Percentiles rank a stretch among this genome's conserved stretches.
These are phyloP conservation scores for Scenedesmus sp. DNA, from an alignment of 163 green algal genomes.

Conservation along the genomic window DNA sequence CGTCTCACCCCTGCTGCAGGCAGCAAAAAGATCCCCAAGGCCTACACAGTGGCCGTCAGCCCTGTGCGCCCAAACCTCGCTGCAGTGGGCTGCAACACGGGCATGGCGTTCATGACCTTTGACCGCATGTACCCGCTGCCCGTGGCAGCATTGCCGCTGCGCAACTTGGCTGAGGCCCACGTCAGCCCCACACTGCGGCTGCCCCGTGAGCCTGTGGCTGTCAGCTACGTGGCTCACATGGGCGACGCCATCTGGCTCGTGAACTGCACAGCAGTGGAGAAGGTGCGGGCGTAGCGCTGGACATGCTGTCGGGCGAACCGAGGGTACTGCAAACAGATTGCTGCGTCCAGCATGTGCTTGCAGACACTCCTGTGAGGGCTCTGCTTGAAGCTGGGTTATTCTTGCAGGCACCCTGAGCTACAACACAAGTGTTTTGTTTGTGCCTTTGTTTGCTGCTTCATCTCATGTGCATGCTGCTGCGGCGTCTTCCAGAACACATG, in stretches of 20 bases:
- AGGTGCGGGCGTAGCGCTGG: constrained; percentile 6
- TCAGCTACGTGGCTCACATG: constrained; percentile 46
- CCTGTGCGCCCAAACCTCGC: constrained; percentile 69
- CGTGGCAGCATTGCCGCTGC: constrained; percentile 62
- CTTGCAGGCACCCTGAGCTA: background rate
- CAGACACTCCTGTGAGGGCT: background rate
- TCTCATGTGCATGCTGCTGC: too few relatives aligned
- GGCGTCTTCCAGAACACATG: background rate
- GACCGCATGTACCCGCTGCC: constrained; percentile 58
- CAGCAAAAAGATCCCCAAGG: constrained; percentile 76
- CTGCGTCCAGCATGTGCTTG: background rate
- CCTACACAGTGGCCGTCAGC: constrained; percentile 74
- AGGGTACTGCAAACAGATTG: too few relatives aligned
- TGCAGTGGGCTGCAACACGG: constrained; percentile 73
- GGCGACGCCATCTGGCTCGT: constrained; percentile 52
- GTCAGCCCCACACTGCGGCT: constrained; percentile 4
- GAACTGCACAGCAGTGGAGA: constrained; percentile 21
- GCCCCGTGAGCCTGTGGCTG: constrained; percentile 30
- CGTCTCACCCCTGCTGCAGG: constrained; percentile 48
- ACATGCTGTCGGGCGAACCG: background rate
- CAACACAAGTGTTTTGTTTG: too few relatives aligned
- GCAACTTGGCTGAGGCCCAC: constrained; percentile 41
- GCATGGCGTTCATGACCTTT: constrained; percentile 69
- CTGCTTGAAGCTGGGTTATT: background rate
- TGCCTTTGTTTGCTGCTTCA: too few relatives aligned